Base-by-base conservation (phyloP, 306 rosid species). In the Datisca glomerata region DNA sequence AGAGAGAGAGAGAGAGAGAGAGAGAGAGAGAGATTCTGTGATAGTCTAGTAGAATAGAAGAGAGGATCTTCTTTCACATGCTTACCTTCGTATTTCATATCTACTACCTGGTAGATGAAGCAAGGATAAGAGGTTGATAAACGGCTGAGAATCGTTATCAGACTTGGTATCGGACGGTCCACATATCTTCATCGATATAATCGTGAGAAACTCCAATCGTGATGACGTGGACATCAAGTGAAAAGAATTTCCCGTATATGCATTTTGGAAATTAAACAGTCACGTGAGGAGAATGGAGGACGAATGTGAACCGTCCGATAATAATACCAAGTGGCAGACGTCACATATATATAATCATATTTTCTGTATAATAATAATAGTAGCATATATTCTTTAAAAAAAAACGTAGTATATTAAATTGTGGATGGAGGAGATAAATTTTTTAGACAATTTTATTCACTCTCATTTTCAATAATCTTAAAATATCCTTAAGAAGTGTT, bases 71-170 rank as follows among this genome's bases (percentile, higher is more conserved):
- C 34, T 17, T 21, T 43, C 44, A 7, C 19, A 47, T 31, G 43
- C 43, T 11, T 45, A 17, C 21, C 13, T 58, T 27, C 14, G 24
- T 40, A 4, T 43, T 28, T 29, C 32, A 43, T 21, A 37, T 48
- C 41, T 40, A 17, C 31, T 48, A 8, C 40, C 3, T 4, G 2
- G 54, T 13, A 23, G 21, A 50, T 27, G 52, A 47, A 65, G 41
- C 31, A 24, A 38, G 66, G 86, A 76, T 73, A 76, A 76, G 76
- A 68, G 47, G 17, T 3, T 18, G 4, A 64, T 67, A 47, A 15
- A 76, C 65, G 74, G 76, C 4, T 29, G 6, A 12, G 0, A 8
- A 31, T 23, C 24, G 31, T 19, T 52, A 21, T 28, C 2, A 2
- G 31, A 12, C 17, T 25, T 46, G 19, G 9, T 21, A 76, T 80